Evolutionary conservation across 116 monocot species (phyloP).

Genomic region (Iris pallida): DNA sequence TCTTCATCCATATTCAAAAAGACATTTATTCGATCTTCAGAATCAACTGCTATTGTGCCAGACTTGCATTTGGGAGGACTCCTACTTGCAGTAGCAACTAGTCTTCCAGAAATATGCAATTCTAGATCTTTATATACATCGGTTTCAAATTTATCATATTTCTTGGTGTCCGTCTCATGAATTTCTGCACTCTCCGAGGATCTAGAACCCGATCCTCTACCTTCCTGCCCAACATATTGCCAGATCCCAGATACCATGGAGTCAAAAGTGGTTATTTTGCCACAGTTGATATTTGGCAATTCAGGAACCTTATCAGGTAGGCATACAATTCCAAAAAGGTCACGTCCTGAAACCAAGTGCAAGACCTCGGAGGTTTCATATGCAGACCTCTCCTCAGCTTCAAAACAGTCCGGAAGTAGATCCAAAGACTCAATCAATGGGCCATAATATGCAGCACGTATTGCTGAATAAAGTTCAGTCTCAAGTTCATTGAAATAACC

Average conservation of each 20-base stretch:
- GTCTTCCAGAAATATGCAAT: constrained; percentile 62
- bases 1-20: constrained; percentile 43
- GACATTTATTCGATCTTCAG: constrained; percentile 72
- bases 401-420: constrained; percentile 88
- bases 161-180: constrained; percentile 10
- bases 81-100: constrained; percentile 80
- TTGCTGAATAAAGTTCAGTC: constrained; percentile 80
- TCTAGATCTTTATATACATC: constrained; percentile 75
- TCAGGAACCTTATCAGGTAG: constrained; percentile 41
- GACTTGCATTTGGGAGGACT: constrained; percentile 28
- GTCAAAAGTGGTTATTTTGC: constrained; percentile 23
- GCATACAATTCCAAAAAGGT: constrained; percentile 75
- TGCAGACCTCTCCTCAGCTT: constrained; percentile 92
- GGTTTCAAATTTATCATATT: constrained; percentile 9
- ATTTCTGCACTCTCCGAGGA: constrained; percentile 7
- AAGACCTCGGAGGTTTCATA: constrained; percentile 79
- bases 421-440: constrained; percentile 72
- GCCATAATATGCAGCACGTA: constrained; percentile 87
- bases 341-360: constrained; percentile 94
- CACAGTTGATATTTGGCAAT: constrained; percentile 34
- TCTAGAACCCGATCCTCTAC: constrained; percentile 6
- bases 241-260: constrained; percentile 10
- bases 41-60: constrained; percentile 11
- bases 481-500: constrained; percentile 68
- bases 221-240: constrained; percentile 17